A percentile compares a stretch with the other conserved stretches of the same genome.
These are phyloP conservation scores for Clathrus columnatus DNA, from an alignment of 768 basidiomycete genomes.

Conservation along the genomic window DNA sequence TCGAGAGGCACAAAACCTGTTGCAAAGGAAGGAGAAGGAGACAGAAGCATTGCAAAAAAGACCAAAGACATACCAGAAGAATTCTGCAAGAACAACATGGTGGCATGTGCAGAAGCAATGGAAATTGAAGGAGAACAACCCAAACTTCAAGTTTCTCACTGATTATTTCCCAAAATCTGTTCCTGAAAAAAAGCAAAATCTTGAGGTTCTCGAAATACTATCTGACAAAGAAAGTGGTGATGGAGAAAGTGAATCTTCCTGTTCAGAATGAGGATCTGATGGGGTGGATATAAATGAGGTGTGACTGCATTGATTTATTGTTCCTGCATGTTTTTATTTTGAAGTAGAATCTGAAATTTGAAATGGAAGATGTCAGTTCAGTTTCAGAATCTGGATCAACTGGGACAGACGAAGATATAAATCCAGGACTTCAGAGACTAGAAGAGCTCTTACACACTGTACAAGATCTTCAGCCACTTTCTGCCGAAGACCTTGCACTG, in stretches of 20 bases:
- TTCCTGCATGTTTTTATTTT: background rate
- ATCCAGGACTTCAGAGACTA: too few relatives aligned
- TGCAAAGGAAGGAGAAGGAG: background rate
- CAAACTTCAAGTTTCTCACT: background rate
- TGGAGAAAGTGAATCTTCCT: background rate
- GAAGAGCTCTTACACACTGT: background rate
- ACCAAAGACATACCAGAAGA: background rate
- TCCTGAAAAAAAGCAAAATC: background rate
- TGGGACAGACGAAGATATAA: too few relatives aligned
- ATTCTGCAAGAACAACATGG: background rate
- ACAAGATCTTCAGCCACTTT: background rate
- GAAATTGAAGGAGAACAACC: background rate
- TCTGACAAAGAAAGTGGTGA: background rate
- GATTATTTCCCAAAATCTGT: background rate
- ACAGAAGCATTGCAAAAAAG: background rate
- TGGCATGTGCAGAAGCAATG: background rate
- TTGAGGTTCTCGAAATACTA: background rate
- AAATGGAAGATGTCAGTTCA: background rate
- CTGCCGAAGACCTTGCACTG: background rate
- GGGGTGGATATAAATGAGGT: background rate
- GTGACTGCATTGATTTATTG: background rate
- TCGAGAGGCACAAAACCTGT: conserved; percentile 1
- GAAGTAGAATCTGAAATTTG: background rate
- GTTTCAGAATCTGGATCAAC: too few relatives aligned
- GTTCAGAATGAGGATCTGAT: background rate